These are phyloP conservation scores for Peronospora tabacina DNA, from an alignment of 352 stramenopile species.

Conservation along the genomic window DNA sequence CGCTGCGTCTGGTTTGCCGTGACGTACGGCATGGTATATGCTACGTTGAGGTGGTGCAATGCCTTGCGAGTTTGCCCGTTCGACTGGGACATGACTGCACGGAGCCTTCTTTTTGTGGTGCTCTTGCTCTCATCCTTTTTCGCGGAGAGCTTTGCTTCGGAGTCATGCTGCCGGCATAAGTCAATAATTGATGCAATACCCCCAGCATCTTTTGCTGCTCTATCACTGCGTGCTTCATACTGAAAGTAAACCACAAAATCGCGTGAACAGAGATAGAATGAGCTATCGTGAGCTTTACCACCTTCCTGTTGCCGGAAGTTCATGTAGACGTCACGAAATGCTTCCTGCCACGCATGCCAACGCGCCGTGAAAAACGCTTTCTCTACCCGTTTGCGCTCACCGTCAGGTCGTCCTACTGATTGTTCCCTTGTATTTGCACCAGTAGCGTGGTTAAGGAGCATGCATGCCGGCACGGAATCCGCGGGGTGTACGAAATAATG, in stretches of 20 bases:
- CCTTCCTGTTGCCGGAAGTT: conserved; percentile 32
- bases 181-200: conserved; percentile 26
- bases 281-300: conserved; percentile 1
- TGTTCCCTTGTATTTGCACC: conserved; percentile 21
- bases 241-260: conserved; percentile 62
- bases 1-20: conserved; percentile 31
- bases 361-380: conserved; percentile 53
- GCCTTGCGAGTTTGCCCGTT: conserved; percentile 54
- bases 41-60: conserved; percentile 51
- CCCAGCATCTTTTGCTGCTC: neutral
- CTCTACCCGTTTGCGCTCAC: conserved; percentile 39
- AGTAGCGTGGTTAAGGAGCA: conserved; percentile 38
- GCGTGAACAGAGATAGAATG: conserved; percentile 55
- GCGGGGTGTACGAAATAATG: conserved; percentile 66
- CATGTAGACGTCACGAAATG: conserved; percentile 66
- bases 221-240: conserved; percentile 10
- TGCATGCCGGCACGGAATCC: conserved; percentile 38
- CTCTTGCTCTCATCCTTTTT: conserved; percentile 5
- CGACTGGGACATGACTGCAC: conserved; percentile 62
- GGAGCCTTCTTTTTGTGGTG: conserved; percentile 18
- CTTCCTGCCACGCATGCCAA: conserved; percentile 54
- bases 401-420: conserved; percentile 18
- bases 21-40: conserved; percentile 52
- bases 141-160: neutral
- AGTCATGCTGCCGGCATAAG: conserved; percentile 31